Conservation (phyloP, 805 yeast species). For the Cyberlindnera suaveolens region DNA sequence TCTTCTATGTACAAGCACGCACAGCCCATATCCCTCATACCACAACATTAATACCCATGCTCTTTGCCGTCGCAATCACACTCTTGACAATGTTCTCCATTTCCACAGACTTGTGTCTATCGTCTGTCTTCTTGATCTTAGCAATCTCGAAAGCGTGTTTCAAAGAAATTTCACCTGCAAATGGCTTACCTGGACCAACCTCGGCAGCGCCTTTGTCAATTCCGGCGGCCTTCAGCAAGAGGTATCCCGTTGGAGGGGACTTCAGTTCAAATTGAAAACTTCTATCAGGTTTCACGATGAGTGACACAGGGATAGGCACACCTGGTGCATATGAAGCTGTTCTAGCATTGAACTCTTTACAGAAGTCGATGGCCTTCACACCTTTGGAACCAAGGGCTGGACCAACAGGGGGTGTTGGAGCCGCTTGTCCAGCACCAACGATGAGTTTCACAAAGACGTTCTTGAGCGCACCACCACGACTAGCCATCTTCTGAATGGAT, state of each 20-base stretch:
- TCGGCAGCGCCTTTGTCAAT: slow-evolving; percentile 71
- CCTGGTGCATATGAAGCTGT: slow-evolving; percentile 85
- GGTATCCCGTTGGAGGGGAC: slow-evolving; percentile 87
- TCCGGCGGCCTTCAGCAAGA: slow-evolving; percentile 76
- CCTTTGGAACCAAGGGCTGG: slow-evolving; percentile 99
- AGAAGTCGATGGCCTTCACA: slow-evolving; percentile 96
- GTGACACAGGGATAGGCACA: slow-evolving; percentile 79
- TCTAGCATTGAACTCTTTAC: slow-evolving; percentile 97
- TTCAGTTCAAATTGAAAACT: slow-evolving; percentile 80
- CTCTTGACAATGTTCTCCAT: slow-evolving; percentile 76
- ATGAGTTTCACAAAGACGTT: slow-evolving; percentile 73
- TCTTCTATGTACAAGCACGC: slow-evolving; percentile 1
- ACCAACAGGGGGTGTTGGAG: slow-evolving; percentile 98
- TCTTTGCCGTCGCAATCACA: slow-evolving; percentile 81
- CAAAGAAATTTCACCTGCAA: slow-evolving; percentile 63
- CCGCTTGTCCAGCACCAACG: slow-evolving; percentile 96
- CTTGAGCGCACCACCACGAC: slow-evolving; percentile 22
- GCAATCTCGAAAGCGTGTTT: slow-evolving; percentile 95
- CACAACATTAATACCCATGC: slow-evolving; percentile 80
- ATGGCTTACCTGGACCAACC: slow-evolving; percentile 45
- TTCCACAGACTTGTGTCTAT: slow-evolving; percentile 62
- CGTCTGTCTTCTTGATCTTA: slow-evolving; percentile 83
- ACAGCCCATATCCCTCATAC: slow-evolving; percentile 33
- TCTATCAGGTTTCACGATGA: slow-evolving; percentile 90
- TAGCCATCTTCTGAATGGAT: slow-evolving; percentile 15